Evolutionary conservation across 2,329 filamentous ascomycete species (phyloP), one percentile per base, ranked within the genome.

Genomic region (Cordyceps cicadae): DNA sequence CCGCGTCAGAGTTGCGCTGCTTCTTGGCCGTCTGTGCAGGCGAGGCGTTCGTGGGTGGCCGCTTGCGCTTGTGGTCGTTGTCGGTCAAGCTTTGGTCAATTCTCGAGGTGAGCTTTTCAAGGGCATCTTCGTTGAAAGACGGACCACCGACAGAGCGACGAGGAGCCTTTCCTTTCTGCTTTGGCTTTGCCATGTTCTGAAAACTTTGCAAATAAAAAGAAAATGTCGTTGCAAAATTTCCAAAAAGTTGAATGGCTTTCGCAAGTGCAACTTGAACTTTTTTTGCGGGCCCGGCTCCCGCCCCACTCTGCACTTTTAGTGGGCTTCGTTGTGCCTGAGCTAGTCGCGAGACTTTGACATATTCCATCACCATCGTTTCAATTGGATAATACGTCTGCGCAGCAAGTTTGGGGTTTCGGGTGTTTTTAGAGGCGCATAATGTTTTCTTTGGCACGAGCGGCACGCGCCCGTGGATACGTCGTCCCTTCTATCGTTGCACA

Each of bases 21-120:
- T 74, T 72, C 63, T 76, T 75, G 63, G 70, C 67, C 60, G 70
- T 69, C 64, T 73, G 71, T 52, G 71, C 70, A 39, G 66, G 64
- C 21, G 68, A 69, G 51, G 64, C 67, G 60, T 72, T 68, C 54
- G 72, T 74, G 7, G 73, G 72, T 49, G 74, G 73, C 62, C 76
- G 70, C 68, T 81, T 79, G 50, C 75, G 69, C 72, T 81, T 81
- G 64, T 77, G 72, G 54, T 77, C 73, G 51, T 68, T 71, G 60
- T 64, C 66, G 66, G 65, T 70, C 45, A 87, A 74, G 59, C 76
- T 77, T 65, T 80, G 75, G 66, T 85, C 81, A 63, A 87, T 82
- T 68, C 79, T 81, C 39, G 79, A 76, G 5, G 83, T 86, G 66
- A 86, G 70, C 62, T 80, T 75, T 8, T 76, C 75, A 61, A 87